phyloP scores from a whole-genome alignment of 2,329 filamentous ascomycete genomes.

The Aspergillus ochraceoroseus region DNA sequence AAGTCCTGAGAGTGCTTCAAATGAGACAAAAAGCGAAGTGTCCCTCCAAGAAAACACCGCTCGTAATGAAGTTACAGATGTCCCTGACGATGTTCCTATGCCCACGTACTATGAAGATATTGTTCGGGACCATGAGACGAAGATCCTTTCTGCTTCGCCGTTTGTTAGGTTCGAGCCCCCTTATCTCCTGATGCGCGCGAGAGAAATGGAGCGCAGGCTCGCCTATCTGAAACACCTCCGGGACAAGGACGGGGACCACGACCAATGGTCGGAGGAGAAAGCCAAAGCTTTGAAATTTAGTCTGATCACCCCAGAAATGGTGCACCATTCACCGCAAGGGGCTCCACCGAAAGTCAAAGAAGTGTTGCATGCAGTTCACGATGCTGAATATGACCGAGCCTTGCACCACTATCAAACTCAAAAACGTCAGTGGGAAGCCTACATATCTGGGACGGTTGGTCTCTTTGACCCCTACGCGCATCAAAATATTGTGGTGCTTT shows the following conservation, averaged over 20 bases:
- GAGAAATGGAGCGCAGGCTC: conserved; percentile 82
- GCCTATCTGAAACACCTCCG: conserved; percentile 75
- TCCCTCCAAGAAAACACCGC: conserved; percentile 17
- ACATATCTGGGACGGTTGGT: conserved; percentile 79
- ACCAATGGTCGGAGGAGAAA: conserved; percentile 55
- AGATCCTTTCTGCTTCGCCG: conserved; percentile 88
- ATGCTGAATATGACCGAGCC: conserved; percentile 94
- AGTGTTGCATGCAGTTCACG: conserved; percentile 88
- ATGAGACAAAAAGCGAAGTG: conserved; percentile 18
- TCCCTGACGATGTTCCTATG: conserved; percentile 74
- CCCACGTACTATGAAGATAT: conserved; percentile 93
- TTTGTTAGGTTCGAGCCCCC: conserved; percentile 95
- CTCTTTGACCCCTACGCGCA: conserved; percentile 93
- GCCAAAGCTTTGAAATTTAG: conserved; percentile 69
- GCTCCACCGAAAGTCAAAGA: conserved; percentile 85
- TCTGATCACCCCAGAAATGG: conserved; percentile 91
- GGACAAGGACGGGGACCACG: conserved; percentile 56
- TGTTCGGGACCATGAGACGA: conserved; percentile 87
- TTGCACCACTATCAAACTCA: conserved; percentile 91
- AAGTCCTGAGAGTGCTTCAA: conserved; percentile 16
- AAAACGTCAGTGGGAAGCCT: conserved; percentile 92
- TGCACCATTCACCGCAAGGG: conserved; percentile 73
- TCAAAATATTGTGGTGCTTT: conserved; percentile 91
- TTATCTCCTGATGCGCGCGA: conserved; percentile 84
- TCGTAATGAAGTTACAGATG: conserved; percentile 41